phyloP scores from a whole-genome alignment of 768 basidiomycete species.

The Kwoniella sp. region DNA sequence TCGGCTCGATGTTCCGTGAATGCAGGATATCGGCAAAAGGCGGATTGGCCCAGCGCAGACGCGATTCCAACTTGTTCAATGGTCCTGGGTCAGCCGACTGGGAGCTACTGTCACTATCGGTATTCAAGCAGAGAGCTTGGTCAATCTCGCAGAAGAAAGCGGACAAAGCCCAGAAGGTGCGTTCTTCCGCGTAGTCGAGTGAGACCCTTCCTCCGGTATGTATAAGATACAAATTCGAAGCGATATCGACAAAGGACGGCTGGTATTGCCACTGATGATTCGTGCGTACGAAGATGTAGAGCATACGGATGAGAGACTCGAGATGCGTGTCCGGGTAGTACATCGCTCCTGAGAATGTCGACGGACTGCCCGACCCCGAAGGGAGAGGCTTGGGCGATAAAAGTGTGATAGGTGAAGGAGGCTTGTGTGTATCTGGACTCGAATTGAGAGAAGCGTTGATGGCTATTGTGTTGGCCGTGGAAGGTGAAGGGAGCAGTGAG shows the following conservation, averaged over 20 bases:
- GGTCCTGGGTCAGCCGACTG: background rate
- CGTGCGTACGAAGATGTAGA: constrained; percentile 27
- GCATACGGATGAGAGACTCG: constrained; percentile 31
- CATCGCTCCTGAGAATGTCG: constrained; percentile 15
- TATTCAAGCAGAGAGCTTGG: constrained; percentile 9
- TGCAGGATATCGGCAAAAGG: constrained; percentile 24
- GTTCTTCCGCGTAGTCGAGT: constrained; percentile 31
- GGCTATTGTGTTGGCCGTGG: background rate
- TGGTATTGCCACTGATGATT: constrained; percentile 30
- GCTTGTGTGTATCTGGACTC: background rate
- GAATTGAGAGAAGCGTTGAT: background rate
- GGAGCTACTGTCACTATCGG: background rate
- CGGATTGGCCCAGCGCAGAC: constrained; percentile 47
- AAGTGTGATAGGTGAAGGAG: constrained; percentile 34
- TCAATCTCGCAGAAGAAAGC: constrained; percentile 45
- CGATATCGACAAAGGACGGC: constrained; percentile 27
- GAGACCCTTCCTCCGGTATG: constrained; percentile 27
- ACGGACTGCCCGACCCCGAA: background rate
- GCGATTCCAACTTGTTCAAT: constrained; percentile 10
- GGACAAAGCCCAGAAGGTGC: constrained; percentile 45
- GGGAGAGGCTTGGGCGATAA: constrained; percentile 34
- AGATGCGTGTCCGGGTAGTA: constrained; percentile 32
- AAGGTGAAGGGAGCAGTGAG: background rate
- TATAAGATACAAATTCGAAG: constrained; percentile 30
- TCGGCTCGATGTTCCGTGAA: constrained; percentile 38